Percentiles rank a stretch among this genome's conserved stretches.
Conservation (phyloP, 352 stramenopile species). For the Blastocystis sp. region DNA sequence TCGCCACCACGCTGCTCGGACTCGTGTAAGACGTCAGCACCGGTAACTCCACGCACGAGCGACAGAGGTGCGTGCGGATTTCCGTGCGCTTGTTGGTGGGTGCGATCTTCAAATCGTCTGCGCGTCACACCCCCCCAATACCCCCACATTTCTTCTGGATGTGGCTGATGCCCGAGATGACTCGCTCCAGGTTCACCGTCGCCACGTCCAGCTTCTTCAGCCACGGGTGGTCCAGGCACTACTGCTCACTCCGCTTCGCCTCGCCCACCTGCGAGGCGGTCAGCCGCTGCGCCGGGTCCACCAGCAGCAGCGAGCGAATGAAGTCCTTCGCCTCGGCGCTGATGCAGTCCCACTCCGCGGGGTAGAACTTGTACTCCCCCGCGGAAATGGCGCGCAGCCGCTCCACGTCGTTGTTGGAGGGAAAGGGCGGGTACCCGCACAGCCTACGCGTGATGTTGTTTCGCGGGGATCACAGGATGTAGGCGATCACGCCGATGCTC, state of each 20-base stretch:
- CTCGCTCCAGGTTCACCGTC: conserved; percentile 35
- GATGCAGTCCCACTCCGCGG: conserved; percentile 86
- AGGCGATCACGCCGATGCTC: conserved; percentile 87
- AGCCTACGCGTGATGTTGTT: conserved; percentile 71
- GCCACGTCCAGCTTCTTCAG: conserved; percentile 3
- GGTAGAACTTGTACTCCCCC: conserved; percentile 83
- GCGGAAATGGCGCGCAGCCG: conserved; percentile 84
- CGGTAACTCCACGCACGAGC: not conserved
- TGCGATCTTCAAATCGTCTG: conserved; percentile 18
- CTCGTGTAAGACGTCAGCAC: not conserved
- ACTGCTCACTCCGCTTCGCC: not conserved
- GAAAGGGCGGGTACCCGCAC: conserved; percentile 84
- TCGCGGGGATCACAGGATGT: conserved; percentile 77
- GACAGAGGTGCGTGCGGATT: conserved; percentile 40
- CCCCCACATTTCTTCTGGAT: conserved; percentile 23
- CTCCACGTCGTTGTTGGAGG: conserved; percentile 82
- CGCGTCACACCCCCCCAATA: not conserved
- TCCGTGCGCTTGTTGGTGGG: not conserved
- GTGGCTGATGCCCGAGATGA: conserved; percentile 42
- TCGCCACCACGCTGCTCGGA: not conserved
- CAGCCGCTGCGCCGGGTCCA: conserved; percentile 70
- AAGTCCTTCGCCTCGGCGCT: conserved; percentile 87
- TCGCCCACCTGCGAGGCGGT: conserved; percentile 76
- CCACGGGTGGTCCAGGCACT: conserved; percentile 73
- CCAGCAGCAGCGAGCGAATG: conserved; percentile 72